Conservation (phyloP, 2,329 filamentous ascomycete species). For the Aspergillus sp. region DNA sequence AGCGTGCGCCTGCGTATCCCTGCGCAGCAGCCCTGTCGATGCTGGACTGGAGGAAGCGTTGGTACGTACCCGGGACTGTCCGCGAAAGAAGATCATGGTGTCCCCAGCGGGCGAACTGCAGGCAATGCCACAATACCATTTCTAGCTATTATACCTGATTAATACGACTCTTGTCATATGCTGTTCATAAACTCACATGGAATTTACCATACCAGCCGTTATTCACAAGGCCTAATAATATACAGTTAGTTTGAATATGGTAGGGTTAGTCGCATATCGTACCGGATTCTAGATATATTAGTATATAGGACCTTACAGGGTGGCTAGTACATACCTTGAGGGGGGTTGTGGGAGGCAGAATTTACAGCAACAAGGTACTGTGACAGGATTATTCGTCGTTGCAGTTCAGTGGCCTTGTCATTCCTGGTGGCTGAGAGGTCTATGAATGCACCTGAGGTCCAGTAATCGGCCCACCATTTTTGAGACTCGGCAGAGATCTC, state of each 20-base stretch:
- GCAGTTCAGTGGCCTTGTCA: constrained; percentile 49
- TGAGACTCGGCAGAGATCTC: not conserved
- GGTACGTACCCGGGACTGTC: constrained; percentile 34
- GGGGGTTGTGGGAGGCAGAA: constrained; percentile 24
- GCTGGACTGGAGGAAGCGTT: constrained; percentile 44
- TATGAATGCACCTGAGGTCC: constrained; percentile 54
- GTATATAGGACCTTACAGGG: not conserved
- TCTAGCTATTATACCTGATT: constrained; percentile 35
- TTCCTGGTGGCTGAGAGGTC: constrained; percentile 46
- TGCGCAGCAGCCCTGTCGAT: constrained; percentile 36
- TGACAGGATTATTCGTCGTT: constrained; percentile 54
- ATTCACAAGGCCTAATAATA: constrained; percentile 50
- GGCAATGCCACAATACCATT: constrained; percentile 56
- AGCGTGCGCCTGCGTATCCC: constrained; percentile 47
- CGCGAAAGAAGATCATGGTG: constrained; percentile 1
- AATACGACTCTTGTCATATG: no score
- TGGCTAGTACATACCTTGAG: constrained; percentile 19
- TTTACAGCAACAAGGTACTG: constrained; percentile 57
- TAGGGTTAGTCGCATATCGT: not conserved
- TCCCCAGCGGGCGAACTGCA: constrained; percentile 43
- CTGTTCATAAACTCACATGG: constrained; percentile 29
- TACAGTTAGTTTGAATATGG: not conserved
- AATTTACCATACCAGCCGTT: constrained; percentile 61
- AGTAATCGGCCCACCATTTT: constrained; percentile 52
- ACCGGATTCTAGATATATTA: not conserved